Evolutionary conservation across 805 yeast species (phyloP), one percentile per base, ranked within the genome.

Genomic region (Candida pseudoglaebosa): DNA sequence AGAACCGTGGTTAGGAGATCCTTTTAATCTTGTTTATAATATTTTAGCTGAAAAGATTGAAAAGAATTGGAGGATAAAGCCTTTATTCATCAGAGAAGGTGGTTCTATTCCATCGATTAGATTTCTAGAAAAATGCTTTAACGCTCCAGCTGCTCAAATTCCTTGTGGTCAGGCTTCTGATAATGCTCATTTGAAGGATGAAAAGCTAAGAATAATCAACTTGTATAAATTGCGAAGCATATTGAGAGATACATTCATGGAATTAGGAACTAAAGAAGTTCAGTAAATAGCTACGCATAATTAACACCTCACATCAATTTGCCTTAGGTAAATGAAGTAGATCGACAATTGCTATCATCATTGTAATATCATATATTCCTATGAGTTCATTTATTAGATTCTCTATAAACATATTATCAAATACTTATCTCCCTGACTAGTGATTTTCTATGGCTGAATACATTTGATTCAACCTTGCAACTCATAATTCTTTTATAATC

Each of bases 101-200:
- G 99, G 99, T 0, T 87, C 97, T 0, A 89, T 91, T 57, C 97
- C 99, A 2, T 82, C 91, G 8, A 80, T 93, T 5, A 65, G 96
- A 45, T 84, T 83, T 43, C 63, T 91, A 47, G 99, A 91, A 52
- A 85, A 85, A 57, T 67, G 75, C 9, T 85, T 91, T 48, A 61
- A 72, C 37, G 96, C 98, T 3, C 86, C 87, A 18, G 98, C 96
- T 1, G 95, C 91, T 0, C 98, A 93, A 59, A 77, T 93, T 24
- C 98, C 99, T 2, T 88, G 97, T 54, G 99, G 98, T 0, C 99
- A 91, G 64, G 77, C 91, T 1, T 79, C 93, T 31, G 98, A 93
- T 58, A 87, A 88, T 53, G 98, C 97, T 1, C 99, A 91, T 66
- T 73, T 91, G 50, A 80, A 82, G 53, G 84, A 93, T 54, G 99